These are phyloP conservation scores for Trypanosoma boissoni DNA, from an alignment of 208 protist genomes.

Conservation along the genomic window DNA sequence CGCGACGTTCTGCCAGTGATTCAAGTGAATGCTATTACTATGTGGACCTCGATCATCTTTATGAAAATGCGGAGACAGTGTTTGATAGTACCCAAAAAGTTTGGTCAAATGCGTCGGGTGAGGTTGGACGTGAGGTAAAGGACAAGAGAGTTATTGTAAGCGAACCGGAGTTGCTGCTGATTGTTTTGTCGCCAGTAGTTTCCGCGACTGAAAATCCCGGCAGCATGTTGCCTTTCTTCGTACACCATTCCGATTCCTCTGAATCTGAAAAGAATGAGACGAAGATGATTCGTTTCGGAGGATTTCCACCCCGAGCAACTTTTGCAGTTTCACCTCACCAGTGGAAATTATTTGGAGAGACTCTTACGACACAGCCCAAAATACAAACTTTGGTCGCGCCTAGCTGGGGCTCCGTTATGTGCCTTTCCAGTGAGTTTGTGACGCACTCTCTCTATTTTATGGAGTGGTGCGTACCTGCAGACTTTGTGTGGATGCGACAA, in stretches of 20 bases:
- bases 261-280: neutral
- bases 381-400: neutral
- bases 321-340: slow-evolving; percentile 6
- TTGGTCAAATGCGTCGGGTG: slow-evolving; percentile 2
- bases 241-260: no score
- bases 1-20: no score
- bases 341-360: neutral
- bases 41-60: slow-evolving; percentile 15
- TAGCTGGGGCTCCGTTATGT: slow-evolving; percentile 10
- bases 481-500: slow-evolving; percentile 20
- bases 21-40: slow-evolving; percentile 4
- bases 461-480: slow-evolving; percentile 28
- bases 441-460: slow-evolving; percentile 32
- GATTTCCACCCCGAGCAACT: slow-evolving; percentile 16
- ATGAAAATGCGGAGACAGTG: slow-evolving; percentile 1
- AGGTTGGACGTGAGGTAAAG: neutral
- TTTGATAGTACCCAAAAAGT: slow-evolving; percentile 4
- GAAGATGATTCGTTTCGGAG: slow-evolving; percentile 8
- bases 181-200: slow-evolving; percentile 20
- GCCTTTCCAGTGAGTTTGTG: slow-evolving; percentile 29
- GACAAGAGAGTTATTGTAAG: neutral
- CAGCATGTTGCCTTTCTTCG: slow-evolving; percentile 20
- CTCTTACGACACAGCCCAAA: neutral
- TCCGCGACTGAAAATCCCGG: no score
- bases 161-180: slow-evolving; percentile 15